Base-by-base conservation (phyloP, 2,329 filamentous ascomycete species). In the Xenosphaeropsis pyriputrescens region DNA sequence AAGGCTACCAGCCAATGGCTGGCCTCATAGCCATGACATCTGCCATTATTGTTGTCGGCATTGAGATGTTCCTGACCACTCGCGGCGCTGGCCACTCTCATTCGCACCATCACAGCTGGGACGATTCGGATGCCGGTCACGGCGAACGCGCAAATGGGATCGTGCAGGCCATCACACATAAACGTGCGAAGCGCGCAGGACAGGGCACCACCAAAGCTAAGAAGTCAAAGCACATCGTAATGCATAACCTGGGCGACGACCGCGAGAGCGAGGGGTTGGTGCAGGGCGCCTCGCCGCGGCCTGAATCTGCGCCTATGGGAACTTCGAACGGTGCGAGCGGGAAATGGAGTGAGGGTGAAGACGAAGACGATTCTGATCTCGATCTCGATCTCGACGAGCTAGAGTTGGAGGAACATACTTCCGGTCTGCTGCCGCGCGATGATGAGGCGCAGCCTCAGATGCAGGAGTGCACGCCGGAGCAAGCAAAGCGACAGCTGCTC, bases 21-120 rank as follows among this genome's bases (percentile, higher is more conserved):
- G 85, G 86, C 2, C 67, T 91, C 35, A 72, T 93, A 34, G 81
- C 84, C 39, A 89, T 93, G 82, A 58, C 77, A 8, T 77, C 82
- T 9, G 82, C 85, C n/a, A 67, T 93, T 41, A 63, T 82, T 4
- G 86, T 95, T 3, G 84, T 93, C 6, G 72, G 75, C 2, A 70
- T 95, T 37, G 89, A 96, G 57, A 93, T 91, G 61, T 85, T 86
- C 55, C 78, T 96, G 47, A 86, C 85, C 0, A 81, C 79, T 2
- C 61, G 73, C 39, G 75, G 75, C 32, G 75, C 74, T 2, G 65
- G 71, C 2, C 75, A 75, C 49, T 70, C 70, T 1, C 70, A 78
- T 49, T 67, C 69, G 1, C 73, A 77, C 45, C 56, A 47, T 17
- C 48, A 42, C 8, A 36, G 36, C 17, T 56, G 53, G 53, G 50